A percentile compares a stretch with the other conserved stretches of the same genome.
Evolutionary conservation across 2,329 filamentous ascomycete genomes (phyloP).

Genomic region (Tolypocladium paradoxum): DNA sequence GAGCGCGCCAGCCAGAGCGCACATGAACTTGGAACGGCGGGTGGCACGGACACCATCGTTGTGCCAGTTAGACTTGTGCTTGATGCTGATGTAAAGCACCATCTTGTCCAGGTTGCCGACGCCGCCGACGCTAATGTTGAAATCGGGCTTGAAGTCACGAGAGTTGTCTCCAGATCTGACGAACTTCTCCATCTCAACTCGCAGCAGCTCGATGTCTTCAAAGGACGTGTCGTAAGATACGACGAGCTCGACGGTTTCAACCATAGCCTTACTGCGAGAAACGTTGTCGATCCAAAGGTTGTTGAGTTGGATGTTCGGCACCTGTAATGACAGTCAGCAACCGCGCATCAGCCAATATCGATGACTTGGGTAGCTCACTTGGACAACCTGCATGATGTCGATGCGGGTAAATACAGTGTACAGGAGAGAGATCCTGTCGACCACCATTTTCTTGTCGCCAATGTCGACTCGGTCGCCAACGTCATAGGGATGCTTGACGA

Average conservation of each 20-base stretch:
- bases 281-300: conserved; percentile 93
- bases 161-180: conserved; percentile 74
- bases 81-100: conserved; percentile 69
- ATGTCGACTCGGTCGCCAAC: conserved; percentile 92
- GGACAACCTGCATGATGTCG: conserved; percentile 65
- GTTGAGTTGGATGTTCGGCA: conserved; percentile 89
- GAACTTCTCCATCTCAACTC: conserved; percentile 74
- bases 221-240: conserved; percentile 81
- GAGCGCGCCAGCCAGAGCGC: conserved; percentile 73
- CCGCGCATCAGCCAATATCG: background rate
- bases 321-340: conserved; percentile 29
- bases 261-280: conserved; percentile 83
- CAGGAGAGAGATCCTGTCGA: conserved; percentile 88
- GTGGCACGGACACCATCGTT: conserved; percentile 74
- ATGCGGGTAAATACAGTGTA: conserved; percentile 87
- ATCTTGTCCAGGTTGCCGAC: conserved; percentile 84
- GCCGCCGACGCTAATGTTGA: conserved; percentile 66
- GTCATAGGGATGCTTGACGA: conserved; percentile 97
- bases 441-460: conserved; percentile 55
- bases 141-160: conserved; percentile 81
- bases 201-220: conserved; percentile 78
- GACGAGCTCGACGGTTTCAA: conserved; percentile 68
- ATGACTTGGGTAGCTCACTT: conserved; percentile 22
- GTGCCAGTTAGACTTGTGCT: conserved; percentile 88
- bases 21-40: conserved; percentile 93